These are phyloP conservation scores for Xylaria sp. DNA, from an alignment of 2,329 filamentous ascomycete species.

Conservation along the genomic window DNA sequence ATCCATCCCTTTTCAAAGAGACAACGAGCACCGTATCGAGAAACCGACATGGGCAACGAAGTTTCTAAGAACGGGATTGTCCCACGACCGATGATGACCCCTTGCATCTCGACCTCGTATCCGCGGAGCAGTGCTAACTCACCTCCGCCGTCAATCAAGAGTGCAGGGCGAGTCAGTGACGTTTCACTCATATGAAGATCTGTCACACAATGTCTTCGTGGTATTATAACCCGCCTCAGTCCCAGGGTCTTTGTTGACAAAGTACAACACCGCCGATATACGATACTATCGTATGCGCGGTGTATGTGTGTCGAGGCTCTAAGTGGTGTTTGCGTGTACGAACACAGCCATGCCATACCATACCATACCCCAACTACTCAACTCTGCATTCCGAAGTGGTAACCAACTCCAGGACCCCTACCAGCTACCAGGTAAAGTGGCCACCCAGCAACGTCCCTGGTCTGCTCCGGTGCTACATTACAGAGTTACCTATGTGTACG, in stretches of 20 bases:
- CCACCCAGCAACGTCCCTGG: background rate
- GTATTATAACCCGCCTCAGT: background rate
- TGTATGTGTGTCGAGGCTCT: too few relatives aligned
- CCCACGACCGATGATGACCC: background rate
- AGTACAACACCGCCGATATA: background rate
- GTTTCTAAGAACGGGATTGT: background rate
- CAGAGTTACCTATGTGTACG: background rate
- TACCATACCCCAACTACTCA: too few relatives aligned
- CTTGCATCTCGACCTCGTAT: background rate
- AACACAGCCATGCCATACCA: too few relatives aligned
- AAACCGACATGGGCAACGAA: background rate
- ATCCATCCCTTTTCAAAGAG: background rate
- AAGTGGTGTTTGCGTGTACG: too few relatives aligned
- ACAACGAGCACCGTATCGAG: background rate
- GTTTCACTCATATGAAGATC: background rate
- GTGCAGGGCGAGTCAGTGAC: background rate
- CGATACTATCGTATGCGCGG: too few relatives aligned
- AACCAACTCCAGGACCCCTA: background rate
- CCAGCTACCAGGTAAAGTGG: background rate
- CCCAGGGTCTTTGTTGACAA: background rate
- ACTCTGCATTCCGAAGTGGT: background rate
- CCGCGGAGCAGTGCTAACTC: background rate
- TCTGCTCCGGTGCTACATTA: background rate
- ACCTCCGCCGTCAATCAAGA: background rate
- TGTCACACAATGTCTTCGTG: background rate